phyloP scores from a whole-genome alignment of 2,329 filamentous ascomycete genomes.

The Penicillium capsulatum region DNA sequence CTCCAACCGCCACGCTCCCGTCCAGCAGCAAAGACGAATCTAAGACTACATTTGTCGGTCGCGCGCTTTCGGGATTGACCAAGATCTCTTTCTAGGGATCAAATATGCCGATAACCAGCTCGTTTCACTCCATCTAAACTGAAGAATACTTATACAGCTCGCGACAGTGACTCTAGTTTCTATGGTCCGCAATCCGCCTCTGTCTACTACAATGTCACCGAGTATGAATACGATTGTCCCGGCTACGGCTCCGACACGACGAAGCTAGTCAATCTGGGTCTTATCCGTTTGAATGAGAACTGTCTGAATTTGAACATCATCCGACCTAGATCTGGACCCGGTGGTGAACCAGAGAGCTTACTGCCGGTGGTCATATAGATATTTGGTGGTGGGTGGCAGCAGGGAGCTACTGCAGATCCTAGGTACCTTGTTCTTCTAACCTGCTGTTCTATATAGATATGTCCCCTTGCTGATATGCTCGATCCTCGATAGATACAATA shows the following conservation, averaged over 20 bases:
- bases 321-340: conserved; percentile 12
- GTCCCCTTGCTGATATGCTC: neutral
- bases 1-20: conserved; percentile 19
- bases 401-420: conserved; percentile 31
- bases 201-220: conserved; percentile 27
- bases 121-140: conserved; percentile 25
- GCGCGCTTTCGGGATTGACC: conserved; percentile 23
- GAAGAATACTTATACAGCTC: conserved; percentile 20
- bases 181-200: conserved; percentile 4
- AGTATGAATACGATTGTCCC: conserved; percentile 32
- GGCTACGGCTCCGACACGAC: conserved; percentile 30
- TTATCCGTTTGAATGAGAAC: conserved; percentile 23
- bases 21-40: neutral
- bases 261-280: conserved; percentile 18
- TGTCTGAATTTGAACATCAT: conserved; percentile 30
- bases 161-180: conserved; percentile 21
- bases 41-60: conserved; percentile 26
- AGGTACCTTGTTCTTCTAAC: conserved; percentile 24
- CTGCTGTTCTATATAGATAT: neutral
- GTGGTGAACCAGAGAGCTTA: conserved; percentile 4
- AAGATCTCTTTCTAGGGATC: conserved; percentile 29
- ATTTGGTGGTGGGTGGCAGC: conserved; percentile 30
- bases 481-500: conserved; percentile 24
- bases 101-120: conserved; percentile 27
- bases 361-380: conserved; percentile 33